These are phyloP conservation scores for Thinopyrum obtusiflorum DNA, from an alignment of 202 grass and related monocot species.

Conservation along the genomic window DNA sequence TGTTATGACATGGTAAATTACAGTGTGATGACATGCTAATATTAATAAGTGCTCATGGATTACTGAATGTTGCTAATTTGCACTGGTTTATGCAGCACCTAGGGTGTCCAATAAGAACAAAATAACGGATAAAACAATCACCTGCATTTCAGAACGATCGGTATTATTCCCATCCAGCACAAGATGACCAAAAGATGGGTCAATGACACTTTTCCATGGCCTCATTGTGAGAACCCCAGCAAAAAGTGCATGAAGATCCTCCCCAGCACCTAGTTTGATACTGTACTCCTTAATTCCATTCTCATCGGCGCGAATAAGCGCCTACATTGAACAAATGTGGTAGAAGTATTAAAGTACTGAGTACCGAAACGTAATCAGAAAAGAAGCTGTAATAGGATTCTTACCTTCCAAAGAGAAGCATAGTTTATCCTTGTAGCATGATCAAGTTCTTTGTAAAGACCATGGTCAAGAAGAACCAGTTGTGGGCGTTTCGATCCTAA, in stretches of 20 bases:
- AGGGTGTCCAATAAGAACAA: background rate
- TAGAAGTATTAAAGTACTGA: slow-evolving; percentile 20
- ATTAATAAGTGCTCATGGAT: slow-evolving; percentile 4
- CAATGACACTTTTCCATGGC: slow-evolving; percentile 89
- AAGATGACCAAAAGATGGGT: slow-evolving; percentile 81
- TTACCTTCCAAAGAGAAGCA: slow-evolving; percentile 94
- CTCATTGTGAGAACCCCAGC: slow-evolving; percentile 93
- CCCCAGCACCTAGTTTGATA: slow-evolving; percentile 85
- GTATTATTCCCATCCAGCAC: slow-evolving; percentile 45
- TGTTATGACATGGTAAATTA: background rate
- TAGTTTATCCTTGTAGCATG: slow-evolving; percentile 77
- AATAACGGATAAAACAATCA: slow-evolving; percentile 26
- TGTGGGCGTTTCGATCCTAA: slow-evolving; percentile 77
- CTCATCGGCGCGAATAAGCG: slow-evolving; percentile 66
- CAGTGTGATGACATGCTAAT: background rate
- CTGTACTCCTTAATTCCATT: slow-evolving; percentile 81
- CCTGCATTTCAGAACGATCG: slow-evolving; percentile 84
- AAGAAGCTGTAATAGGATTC: slow-evolving; percentile 13
- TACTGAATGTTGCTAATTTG: slow-evolving; percentile 5
- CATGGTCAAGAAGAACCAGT: slow-evolving; percentile 91
- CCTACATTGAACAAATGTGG: slow-evolving; percentile 45
- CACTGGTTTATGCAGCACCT: background rate
- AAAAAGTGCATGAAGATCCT: slow-evolving; percentile 79
- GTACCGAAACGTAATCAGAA: background rate
- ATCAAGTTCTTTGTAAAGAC: slow-evolving; percentile 96